Conservation (phyloP, 2,329 filamentous ascomycete genomes). For the Epichloe sp. region DNA sequence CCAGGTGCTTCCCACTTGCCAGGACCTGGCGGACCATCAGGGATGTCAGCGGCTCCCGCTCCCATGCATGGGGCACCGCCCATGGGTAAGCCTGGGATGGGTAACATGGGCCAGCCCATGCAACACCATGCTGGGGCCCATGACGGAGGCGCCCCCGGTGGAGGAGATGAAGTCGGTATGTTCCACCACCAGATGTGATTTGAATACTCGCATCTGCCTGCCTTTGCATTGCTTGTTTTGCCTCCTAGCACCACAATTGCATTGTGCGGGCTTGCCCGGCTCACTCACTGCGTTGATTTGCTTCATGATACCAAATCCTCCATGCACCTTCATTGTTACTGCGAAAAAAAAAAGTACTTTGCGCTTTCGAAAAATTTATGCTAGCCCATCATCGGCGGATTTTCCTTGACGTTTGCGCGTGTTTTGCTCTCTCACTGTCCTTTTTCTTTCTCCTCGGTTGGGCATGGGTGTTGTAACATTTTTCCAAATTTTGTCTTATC, state of each 20-base stretch:
- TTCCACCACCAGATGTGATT: slow-evolving; percentile 76
- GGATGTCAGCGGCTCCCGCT: slow-evolving; percentile 48
- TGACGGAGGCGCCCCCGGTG: slow-evolving; percentile 47
- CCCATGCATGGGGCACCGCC: slow-evolving; percentile 44
- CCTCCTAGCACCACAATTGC: slow-evolving; percentile 10
- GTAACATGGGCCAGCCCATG: slow-evolving; percentile 50
- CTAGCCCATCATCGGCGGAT: slow-evolving; percentile 1
- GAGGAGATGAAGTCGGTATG: slow-evolving; percentile 90
- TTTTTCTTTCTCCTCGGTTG: neutral
- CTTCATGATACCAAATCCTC: slow-evolving; percentile 24
- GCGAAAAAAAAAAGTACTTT: slow-evolving; percentile 10
- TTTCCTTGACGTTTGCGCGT: neutral
- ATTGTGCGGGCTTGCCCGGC: slow-evolving; percentile 4
- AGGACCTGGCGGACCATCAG: slow-evolving; percentile 51
- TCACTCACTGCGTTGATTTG: slow-evolving; percentile 15
- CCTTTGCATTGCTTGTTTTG: slow-evolving; percentile 18
- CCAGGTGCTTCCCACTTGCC: slow-evolving; percentile 49
- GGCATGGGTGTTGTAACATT: slow-evolving; percentile 4
- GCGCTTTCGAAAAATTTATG: slow-evolving; percentile 6
- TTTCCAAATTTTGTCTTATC: neutral
- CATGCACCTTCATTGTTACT: slow-evolving; percentile 4
- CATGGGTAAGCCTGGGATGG: slow-evolving; percentile 55
- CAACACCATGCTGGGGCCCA: slow-evolving; percentile 44
- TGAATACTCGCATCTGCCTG: slow-evolving; percentile 26
- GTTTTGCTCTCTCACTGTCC: no score